phyloP scores from a whole-genome alignment of 805 yeast species.

The Zygosaccharomyces bailii region DNA sequence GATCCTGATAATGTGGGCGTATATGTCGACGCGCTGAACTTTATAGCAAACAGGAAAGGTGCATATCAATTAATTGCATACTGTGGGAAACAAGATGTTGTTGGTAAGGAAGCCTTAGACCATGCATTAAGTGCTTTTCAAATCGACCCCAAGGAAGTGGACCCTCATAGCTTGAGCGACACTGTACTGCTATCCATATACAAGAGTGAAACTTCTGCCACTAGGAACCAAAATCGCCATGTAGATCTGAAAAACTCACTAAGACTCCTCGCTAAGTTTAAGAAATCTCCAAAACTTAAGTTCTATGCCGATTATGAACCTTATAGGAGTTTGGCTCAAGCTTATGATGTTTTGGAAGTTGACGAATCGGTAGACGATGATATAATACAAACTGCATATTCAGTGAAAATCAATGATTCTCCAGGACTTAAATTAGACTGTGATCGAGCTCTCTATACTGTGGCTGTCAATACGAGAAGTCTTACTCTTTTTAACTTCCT shows the following conservation, averaged over 20 bases:
- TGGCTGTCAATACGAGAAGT: conserved; percentile 58
- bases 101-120: conserved; percentile 48
- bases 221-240: conserved; percentile 16
- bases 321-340: conserved; percentile 40
- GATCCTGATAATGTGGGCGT: conserved; percentile 48
- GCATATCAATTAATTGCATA: conserved; percentile 48
- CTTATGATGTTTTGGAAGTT: conserved; percentile 51
- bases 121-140: conserved; percentile 39
- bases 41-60: conserved; percentile 47
- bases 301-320: conserved; percentile 47
- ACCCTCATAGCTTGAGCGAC: conserved; percentile 26
- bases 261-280: conserved; percentile 38
- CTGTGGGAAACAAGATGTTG: conserved; percentile 48
- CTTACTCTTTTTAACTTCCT: conserved; percentile 54
- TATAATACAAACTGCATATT: conserved; percentile 70
- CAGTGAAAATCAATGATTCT: conserved; percentile 56
- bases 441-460: conserved; percentile 57
- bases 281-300: conserved; percentile 38
- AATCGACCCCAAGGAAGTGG: conserved; percentile 31
- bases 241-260: conserved; percentile 40
- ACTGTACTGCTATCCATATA: conserved; percentile 35
- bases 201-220: conserved; percentile 26
- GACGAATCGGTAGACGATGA: conserved; percentile 60
- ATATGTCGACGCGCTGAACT: conserved; percentile 56
- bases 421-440: conserved; percentile 39